Base-by-base conservation (phyloP, 2,329 filamentous ascomycete genomes). In the Colletotrichum filicis region DNA sequence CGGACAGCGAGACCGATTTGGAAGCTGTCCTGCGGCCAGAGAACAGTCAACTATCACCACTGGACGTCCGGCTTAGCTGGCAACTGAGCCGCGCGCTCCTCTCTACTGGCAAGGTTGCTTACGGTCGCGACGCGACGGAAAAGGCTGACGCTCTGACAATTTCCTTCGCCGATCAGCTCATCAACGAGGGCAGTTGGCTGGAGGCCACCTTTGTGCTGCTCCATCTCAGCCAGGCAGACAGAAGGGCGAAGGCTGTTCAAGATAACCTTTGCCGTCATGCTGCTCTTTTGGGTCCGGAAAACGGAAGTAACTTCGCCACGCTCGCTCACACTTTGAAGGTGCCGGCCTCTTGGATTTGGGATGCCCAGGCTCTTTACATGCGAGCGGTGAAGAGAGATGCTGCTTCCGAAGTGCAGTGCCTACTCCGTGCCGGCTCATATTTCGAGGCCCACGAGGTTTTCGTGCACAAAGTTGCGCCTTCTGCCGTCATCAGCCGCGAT, bases 361-460 rank as follows among this genome's bases (percentile, higher is more conserved):
- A 94, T 73, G 94, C 97, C 22, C 94, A 95, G 79, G 95, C 95
- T 14, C 87, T 96, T 16, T 93, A 93, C 82, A 95, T 95, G 83
- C 93, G 94, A 74, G 92, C 92, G 71, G 90, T 92, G 59, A 90
- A 89, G 78, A 90, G 91, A 75, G 91, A 95, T 79, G 87, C 93
- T 12, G 88, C 87, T 58, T 86, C 87, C 5, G 94, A 98, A 81
- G 93, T 96, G 11, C 88, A 92, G 67, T 97, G 92, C 78, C 91
- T 99, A 14, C 88, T 98, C 72, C 91, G 91, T 61, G 96, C 95
- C 2, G 89, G 90, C 52, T 91, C 94, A 55, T 93, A 92, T 82
- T 87, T 91, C 35, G 94, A 97, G 80, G 97, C 97, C 0, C 97
- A 98, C 82, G 89, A 91, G 32, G 94, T 96, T 1, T 92, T 99